Conservation (phyloP, 768 basidiomycete genomes). For the Holtermanniella nyarrowii region DNA sequence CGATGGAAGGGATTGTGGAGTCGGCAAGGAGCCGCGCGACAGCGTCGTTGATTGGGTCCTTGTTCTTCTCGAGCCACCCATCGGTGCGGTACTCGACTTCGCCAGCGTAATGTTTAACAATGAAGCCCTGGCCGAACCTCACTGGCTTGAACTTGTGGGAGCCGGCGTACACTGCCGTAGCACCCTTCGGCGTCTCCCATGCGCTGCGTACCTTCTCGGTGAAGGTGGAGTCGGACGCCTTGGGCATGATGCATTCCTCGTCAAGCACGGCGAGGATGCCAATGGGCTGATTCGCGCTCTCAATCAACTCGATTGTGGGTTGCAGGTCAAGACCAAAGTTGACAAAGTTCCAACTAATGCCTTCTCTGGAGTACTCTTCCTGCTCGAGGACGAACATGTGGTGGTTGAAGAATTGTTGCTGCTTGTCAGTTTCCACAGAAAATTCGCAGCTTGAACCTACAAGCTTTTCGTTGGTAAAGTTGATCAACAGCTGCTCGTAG, state of each 20-base stretch:
- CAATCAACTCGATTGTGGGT: conserved; percentile 96
- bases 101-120: conserved; percentile 91
- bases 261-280: conserved; percentile 89
- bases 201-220: conserved; percentile 77
- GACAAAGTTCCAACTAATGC: conserved; percentile 94
- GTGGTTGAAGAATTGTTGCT: conserved; percentile 55
- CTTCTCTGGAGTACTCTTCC: conserved; percentile 92
- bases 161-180: conserved; percentile 54
- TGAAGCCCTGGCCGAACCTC: conserved; percentile 86
- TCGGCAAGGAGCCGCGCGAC: conserved; percentile 75
- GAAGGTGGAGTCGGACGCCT: conserved; percentile 88
- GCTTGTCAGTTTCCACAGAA: not conserved
- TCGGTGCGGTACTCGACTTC: conserved; percentile 91
- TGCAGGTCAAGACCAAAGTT: conserved; percentile 96
- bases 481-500: conserved; percentile 96
- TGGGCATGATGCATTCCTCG: conserved; percentile 99
- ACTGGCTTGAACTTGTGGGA: conserved; percentile 74
- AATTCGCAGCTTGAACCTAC: conserved; percentile 47
- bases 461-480: conserved; percentile 96
- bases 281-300: conserved; percentile 58
- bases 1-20: conserved; percentile 72
- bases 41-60: conserved; percentile 95
- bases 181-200: conserved; percentile 51
- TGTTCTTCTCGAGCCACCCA: conserved; percentile 99
- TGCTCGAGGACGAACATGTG: conserved; percentile 99